Evolutionary conservation across 1,284 basidiomycete species (phyloP).

Genomic region (Exobasidium cylindrosporum): DNA sequence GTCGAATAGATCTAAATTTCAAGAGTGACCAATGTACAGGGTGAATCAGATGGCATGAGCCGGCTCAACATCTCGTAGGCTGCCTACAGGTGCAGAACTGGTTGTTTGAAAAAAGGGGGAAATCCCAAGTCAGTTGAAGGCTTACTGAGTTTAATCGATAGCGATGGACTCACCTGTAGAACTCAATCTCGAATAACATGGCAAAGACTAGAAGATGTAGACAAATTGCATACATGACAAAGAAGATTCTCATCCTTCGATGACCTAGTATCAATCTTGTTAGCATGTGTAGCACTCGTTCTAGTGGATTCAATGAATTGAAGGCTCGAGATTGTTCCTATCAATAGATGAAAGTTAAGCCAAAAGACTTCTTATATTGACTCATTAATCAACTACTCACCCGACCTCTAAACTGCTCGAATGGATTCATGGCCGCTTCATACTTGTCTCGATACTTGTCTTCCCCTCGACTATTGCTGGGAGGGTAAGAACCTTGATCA

Average conservation of each 20-base stretch:
- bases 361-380: too few species aligned
- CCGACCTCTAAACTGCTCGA: constrained; percentile 89
- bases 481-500: constrained; percentile 61
- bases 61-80: not conserved
- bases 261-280: constrained; percentile 84
- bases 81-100: not conserved
- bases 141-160: too few species aligned
- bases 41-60: not conserved
- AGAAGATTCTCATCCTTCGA: constrained; percentile 66
- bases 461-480: constrained; percentile 57
- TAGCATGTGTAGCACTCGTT: constrained; percentile 78
- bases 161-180: constrained; percentile 3
- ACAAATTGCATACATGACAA: constrained; percentile 74
- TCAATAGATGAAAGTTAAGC: too few species aligned
- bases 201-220: constrained; percentile 77
- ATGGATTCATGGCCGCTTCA: constrained; percentile 94
- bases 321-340: constrained; percentile 90
- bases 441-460: constrained; percentile 81
- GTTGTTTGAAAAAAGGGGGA: too few species aligned
- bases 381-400: too few species aligned
- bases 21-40: too few species aligned
- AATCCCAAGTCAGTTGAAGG: too few species aligned
- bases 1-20: too few species aligned
- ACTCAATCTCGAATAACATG: constrained; percentile 57
- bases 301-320: constrained; percentile 84